These are phyloP conservation scores for Tricholoma sp. DNA, from an alignment of 768 basidiomycete species.

Conservation along the genomic window DNA sequence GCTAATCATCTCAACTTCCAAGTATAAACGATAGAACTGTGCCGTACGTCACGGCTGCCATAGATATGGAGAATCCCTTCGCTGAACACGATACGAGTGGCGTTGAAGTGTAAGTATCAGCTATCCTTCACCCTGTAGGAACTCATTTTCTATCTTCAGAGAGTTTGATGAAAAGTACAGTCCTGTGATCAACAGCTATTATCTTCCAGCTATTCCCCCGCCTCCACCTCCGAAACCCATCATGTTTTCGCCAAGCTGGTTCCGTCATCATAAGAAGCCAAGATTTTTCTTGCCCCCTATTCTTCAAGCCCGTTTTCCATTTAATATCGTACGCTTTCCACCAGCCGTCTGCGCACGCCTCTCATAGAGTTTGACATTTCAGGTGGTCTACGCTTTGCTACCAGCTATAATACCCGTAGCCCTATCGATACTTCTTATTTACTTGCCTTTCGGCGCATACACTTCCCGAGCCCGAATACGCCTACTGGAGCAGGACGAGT, in stretches of 20 bases:
- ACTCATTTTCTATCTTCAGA: conserved; percentile 27
- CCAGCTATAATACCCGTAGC: conserved; percentile 64
- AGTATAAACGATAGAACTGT: conserved; percentile 77
- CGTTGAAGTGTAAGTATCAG: conserved; percentile 48
- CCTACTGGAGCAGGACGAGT: conserved; percentile 52
- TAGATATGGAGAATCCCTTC: conserved; percentile 67
- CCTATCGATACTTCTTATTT: conserved; percentile 47
- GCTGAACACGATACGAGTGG: conserved; percentile 49
- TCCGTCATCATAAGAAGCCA: conserved; percentile 33
- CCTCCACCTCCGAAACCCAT: conserved; percentile 32
- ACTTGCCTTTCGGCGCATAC: conserved; percentile 52
- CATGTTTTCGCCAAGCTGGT: conserved; percentile 40
- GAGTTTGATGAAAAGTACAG: conserved; percentile 51
- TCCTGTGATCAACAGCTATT: conserved; percentile 51
- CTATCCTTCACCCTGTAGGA: background rate
- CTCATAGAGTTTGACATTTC: conserved; percentile 1
- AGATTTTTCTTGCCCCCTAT: conserved; percentile 52
- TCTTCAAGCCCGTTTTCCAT: conserved; percentile 57
- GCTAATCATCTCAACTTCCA: background rate
- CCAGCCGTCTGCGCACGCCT: background rate
- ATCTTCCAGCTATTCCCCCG: conserved; percentile 38
- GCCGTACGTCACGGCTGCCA: conserved; percentile 74
- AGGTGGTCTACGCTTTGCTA: conserved; percentile 51
- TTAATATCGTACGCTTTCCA: conserved; percentile 55
- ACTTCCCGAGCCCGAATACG: conserved; percentile 62